These are phyloP conservation scores for Stephanodiscus triporus DNA, from an alignment of 108 stramenopile genomes.

Conservation along the genomic window DNA sequence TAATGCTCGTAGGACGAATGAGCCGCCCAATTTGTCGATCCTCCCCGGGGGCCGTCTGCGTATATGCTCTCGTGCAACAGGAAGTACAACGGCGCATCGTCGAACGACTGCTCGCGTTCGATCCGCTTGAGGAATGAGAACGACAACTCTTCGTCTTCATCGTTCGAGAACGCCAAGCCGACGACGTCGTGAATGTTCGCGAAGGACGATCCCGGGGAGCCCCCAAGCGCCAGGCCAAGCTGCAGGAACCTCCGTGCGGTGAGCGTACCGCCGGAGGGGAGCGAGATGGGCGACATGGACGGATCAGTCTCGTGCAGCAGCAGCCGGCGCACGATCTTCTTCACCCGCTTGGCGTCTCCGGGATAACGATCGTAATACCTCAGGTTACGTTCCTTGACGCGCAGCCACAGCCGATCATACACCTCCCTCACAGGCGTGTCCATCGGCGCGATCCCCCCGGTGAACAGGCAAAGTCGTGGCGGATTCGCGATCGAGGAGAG, in stretches of 20 bases:
- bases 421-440: constrained; percentile 57
- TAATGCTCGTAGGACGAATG: constrained; percentile 59
- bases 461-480: constrained; percentile 74
- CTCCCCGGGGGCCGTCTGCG: constrained; percentile 59
- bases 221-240: constrained; percentile 84
- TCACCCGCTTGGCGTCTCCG: constrained; percentile 76
- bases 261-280: constrained; percentile 86
- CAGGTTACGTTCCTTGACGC: constrained; percentile 75
- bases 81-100: constrained; percentile 92
- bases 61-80: constrained; percentile 94
- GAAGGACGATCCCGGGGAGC: constrained; percentile 72
- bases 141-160: constrained; percentile 42
- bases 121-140: constrained; percentile 80
- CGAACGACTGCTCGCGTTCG: constrained; percentile 85
- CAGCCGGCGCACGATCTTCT: constrained; percentile 70
- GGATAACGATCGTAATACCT: constrained; percentile 92
- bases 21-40: constrained; percentile 84
- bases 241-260: constrained; percentile 90
- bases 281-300: constrained; percentile 36
- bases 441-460: constrained; percentile 94
- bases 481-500: constrained; percentile 74
- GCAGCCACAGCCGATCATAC: constrained; percentile 68
- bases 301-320: constrained; percentile 24
- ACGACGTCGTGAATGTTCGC: constrained; percentile 80
- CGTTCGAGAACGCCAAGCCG: constrained; percentile 78